phyloP scores from a whole-genome alignment of 202 grass and related monocot species.

The Setaria viridis region DNA sequence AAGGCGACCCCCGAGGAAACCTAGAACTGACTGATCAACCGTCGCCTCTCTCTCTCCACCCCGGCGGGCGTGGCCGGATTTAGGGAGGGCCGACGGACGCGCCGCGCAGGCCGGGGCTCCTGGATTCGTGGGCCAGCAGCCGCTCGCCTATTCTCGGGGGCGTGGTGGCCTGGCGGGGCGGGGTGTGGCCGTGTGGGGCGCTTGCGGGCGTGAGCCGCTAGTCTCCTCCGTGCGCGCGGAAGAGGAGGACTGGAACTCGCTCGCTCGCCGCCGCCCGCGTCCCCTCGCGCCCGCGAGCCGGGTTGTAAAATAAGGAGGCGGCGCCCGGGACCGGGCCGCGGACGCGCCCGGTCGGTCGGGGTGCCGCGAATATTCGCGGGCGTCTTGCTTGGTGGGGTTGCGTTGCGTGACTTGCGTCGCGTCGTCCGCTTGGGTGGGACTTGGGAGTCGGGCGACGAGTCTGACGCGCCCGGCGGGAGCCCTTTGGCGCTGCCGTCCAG shows the following conservation, averaged over 20 bases:
- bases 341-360: neutral
- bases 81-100: neutral
- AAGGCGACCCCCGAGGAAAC: neutral
- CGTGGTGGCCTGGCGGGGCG: neutral
- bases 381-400: too few relatives aligned
- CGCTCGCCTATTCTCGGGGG: slow-evolving; percentile 40
- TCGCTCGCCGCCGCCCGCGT: neutral
- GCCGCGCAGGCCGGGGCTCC: neutral
- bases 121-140: slow-evolving; percentile 36
- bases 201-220: neutral
- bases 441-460: too few relatives aligned
- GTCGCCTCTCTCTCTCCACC: neutral
- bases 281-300: neutral
- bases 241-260: neutral
- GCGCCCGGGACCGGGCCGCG: neutral
- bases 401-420: neutral
- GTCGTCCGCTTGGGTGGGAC: neutral
- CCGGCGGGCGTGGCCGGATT: slow-evolving; percentile 36
- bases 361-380: slow-evolving; percentile 33
- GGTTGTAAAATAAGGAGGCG: neutral
- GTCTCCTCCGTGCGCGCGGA: neutral
- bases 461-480: neutral
- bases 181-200: too few relatives aligned
- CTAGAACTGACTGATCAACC: neutral
- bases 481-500: too few relatives aligned